phyloP scores from a whole-genome alignment of 2,329 filamentous ascomycete genomes.

The Orbilia brochopaga region DNA sequence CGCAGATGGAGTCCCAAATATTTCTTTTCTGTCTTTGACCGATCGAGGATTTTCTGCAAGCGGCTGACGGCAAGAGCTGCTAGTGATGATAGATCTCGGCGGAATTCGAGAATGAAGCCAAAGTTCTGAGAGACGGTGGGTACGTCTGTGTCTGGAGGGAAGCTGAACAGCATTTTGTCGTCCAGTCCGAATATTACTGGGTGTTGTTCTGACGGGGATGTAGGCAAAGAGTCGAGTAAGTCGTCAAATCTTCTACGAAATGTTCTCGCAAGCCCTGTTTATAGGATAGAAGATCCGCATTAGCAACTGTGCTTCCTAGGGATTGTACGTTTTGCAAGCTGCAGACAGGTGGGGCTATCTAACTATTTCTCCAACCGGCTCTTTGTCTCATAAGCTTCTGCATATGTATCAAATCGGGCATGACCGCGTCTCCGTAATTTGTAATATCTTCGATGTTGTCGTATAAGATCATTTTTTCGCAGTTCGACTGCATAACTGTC shows the following conservation, averaged over 20 bases:
- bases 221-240: too few relatives aligned
- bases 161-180: constrained; percentile 1
- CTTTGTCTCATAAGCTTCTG: constrained; percentile 57
- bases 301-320: too few relatives aligned
- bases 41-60: constrained; percentile 56
- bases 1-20: constrained; percentile 61
- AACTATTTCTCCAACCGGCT: background rate
- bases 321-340: too few relatives aligned
- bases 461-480: constrained; percentile 61
- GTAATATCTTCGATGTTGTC: constrained; percentile 58
- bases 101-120: constrained; percentile 59
- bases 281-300: too few relatives aligned
- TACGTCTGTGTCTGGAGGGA: constrained; percentile 57
- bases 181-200: constrained; percentile 9
- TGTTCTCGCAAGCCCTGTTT: too few relatives aligned
- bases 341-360: too few relatives aligned
- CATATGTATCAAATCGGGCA: constrained; percentile 59
- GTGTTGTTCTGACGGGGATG: too few relatives aligned
- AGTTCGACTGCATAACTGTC: constrained; percentile 57
- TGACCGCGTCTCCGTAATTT: constrained; percentile 55
- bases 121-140: constrained; percentile 62
- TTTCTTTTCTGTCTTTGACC: constrained; percentile 51
- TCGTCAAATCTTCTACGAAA: too few relatives aligned
- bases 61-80: constrained; percentile 57
- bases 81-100: constrained; percentile 59